Evolutionary conservation across 164 flowering plant genomes (phyloP).

Genomic region (Piper betle): DNA sequence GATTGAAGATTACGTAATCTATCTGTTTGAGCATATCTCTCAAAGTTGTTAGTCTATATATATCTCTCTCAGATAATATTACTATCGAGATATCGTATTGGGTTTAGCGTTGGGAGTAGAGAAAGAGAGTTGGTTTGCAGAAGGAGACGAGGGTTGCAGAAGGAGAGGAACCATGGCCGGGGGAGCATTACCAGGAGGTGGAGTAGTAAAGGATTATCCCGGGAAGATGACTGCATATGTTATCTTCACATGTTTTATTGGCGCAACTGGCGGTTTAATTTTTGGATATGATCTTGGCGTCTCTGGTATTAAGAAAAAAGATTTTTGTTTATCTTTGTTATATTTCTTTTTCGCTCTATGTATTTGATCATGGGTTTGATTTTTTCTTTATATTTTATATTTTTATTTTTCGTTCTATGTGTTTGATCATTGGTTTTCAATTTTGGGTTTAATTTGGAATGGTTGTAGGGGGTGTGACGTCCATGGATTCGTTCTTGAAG

Average conservation of each 20-base stretch:
- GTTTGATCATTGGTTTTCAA: no score
- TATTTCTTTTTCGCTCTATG: neutral
- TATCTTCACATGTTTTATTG: constrained; percentile 17
- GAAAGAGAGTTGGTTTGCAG: no score
- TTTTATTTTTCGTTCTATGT: no score
- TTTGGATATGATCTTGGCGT: constrained; percentile 29
- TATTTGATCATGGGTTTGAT: neutral
- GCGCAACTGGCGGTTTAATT: constrained; percentile 26
- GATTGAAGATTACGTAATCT: no score
- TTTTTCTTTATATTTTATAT: neutral
- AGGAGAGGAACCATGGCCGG: constrained; percentile 12
- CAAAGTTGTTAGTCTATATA: no score
- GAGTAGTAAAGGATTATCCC: constrained; percentile 5
- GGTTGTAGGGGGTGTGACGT: constrained; percentile 22
- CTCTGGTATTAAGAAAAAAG: constrained; percentile 9
- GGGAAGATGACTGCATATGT: constrained; percentile 18
- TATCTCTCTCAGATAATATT: no score
- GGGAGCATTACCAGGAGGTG: constrained; percentile 11
- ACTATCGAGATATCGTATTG: no score
- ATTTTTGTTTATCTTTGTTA: neutral
- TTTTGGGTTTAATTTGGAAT: neutral
- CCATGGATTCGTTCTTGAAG: constrained; percentile 17
- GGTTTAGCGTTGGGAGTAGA: no score
- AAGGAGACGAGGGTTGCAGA: no score
- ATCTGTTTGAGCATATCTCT: no score